phyloP scores from a whole-genome alignment of 768 basidiomycete genomes.

The Heimioporus sp. region DNA sequence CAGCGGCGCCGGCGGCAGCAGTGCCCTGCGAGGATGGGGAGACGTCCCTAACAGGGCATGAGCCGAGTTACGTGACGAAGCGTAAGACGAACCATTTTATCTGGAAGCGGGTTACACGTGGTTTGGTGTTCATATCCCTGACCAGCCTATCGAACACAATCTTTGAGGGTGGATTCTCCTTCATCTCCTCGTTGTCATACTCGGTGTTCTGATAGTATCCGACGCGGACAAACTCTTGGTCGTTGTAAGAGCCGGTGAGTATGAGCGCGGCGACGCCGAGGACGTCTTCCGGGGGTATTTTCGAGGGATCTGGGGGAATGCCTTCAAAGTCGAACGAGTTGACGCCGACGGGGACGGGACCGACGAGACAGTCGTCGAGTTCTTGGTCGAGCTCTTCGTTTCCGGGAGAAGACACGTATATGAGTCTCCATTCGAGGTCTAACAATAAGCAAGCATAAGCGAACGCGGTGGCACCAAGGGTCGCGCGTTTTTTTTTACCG shows the following conservation, averaged over 20 bases:
- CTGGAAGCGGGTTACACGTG: conserved; percentile 90
- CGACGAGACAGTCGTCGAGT: conserved; percentile 95
- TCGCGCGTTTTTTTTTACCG: conserved; percentile 44
- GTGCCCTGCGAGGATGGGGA: conserved; percentile 46
- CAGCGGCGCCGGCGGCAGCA: conserved; percentile 57
- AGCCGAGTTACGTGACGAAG: not conserved
- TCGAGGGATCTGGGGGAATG: conserved; percentile 74
- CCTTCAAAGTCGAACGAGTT: conserved; percentile 98
- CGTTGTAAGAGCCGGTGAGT: conserved; percentile 91
- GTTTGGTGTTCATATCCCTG: conserved; percentile 87
- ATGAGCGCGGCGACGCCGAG: conserved; percentile 97
- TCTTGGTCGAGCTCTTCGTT: conserved; percentile 94
- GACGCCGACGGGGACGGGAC: conserved; percentile 94
- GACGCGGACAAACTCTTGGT: conserved; percentile 98
- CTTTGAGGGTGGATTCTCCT: conserved; percentile 60
- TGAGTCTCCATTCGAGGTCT: conserved; percentile 99
- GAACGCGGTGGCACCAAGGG: not conserved
- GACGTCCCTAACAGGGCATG: conserved; percentile 53
- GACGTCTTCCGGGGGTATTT: conserved; percentile 87
- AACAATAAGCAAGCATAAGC: not conserved
- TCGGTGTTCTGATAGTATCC: conserved; percentile 99
- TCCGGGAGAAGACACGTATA: conserved; percentile 93
- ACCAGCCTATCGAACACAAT: conserved; percentile 79
- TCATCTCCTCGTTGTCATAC: conserved; percentile 94
- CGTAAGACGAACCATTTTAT: conserved; percentile 68